Evolutionary conservation across 768 basidiomycete genomes (phyloP), one percentile per base, ranked within the genome.

Genomic region (Sporobolomyces pararoseus): DNA sequence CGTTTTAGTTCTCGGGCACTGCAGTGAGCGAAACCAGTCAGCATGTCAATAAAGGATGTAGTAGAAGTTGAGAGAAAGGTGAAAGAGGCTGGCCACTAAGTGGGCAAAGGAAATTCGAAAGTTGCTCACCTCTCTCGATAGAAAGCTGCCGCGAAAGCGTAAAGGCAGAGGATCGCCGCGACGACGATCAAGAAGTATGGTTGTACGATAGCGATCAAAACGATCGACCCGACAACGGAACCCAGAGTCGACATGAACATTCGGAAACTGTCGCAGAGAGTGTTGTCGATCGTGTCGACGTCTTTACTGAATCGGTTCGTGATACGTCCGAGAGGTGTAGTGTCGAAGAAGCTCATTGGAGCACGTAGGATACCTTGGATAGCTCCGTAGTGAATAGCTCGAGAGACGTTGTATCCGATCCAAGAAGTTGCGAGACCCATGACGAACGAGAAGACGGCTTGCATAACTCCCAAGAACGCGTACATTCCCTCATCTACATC

Each of bases 271-370:
- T 91, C 89, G 83, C 50, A 69, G 37, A 76, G 83, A 47, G 83
- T 67, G 75, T 90, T 91, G 77, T 91, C 90, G 61, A 90, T 83
- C 1, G 89, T 90, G 76, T 91, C 89, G 58, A 90, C 85, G 78
- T 90, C 88, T 51, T 64, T 65, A 63, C 65, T 65, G 65, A 71
- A 63, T 25, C 63, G 44, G 29, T 50, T 65, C 63, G 73, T 70
- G 65, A 77, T 73, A n/a, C 76, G 75, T 1, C 82, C 82, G 17
- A 81, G 73, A 4, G 81, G 81, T 0, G 79, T 81, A 0, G 80
- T 91, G 77, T 94, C 92, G 77, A 91, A 94, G 81, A 91, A 93
- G 10, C 86, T 86, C 87, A 90, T 91, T 0, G 91, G 91, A 0
- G 90, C 89, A 77, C 87, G 85, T 84, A 94, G 85, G 55, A 92